A percentile compares a stretch with the other conserved stretches of the same genome.
These are phyloP conservation scores for Calonectria crousiana DNA, from an alignment of 2,329 filamentous ascomycete genomes.

Conservation along the genomic window DNA sequence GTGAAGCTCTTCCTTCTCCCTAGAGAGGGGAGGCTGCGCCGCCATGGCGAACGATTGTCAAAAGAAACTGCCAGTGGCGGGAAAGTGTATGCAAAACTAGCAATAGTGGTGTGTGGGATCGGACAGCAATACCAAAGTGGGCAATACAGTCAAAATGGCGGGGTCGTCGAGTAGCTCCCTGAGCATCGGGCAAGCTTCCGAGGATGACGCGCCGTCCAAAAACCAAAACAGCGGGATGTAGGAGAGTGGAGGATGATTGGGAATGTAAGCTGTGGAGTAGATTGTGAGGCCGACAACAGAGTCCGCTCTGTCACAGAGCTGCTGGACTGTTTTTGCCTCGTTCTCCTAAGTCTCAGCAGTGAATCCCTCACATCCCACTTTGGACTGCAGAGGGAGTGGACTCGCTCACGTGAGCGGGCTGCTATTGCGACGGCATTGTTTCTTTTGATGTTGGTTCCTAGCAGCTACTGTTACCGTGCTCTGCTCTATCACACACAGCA, in stretches of 20 bases:
- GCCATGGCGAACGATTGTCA: constrained; percentile 32
- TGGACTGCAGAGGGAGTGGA: not conserved
- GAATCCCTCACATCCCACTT: constrained; percentile 7
- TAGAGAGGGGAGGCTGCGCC: not conserved
- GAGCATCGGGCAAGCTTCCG: constrained; percentile 4
- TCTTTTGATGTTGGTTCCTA: not conserved
- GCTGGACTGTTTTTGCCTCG: not conserved
- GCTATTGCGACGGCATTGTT: not conserved
- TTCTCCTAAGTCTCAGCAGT: not conserved
- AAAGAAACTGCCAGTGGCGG: not conserved
- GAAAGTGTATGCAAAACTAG: constrained; percentile 14
- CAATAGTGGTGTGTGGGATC: constrained; percentile 1
- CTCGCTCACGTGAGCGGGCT: constrained; percentile 17
- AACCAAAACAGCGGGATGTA: constrained; percentile 9
- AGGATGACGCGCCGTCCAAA: constrained; percentile 9
- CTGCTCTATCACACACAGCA: not conserved
- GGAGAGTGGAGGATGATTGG: not conserved
- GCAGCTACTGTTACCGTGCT: not conserved
- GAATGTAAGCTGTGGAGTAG: not conserved
- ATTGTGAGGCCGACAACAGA: not conserved
- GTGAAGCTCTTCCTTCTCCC: constrained; percentile 37
- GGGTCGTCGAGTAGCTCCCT: constrained; percentile 7
- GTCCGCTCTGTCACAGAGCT: not conserved
- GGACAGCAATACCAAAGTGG: constrained; percentile 17
- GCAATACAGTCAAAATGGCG: constrained; percentile 15